Evolutionary conservation across 495 filamentous ascomycete species (phyloP).

Genomic region (Trichoderma gamsii): DNA sequence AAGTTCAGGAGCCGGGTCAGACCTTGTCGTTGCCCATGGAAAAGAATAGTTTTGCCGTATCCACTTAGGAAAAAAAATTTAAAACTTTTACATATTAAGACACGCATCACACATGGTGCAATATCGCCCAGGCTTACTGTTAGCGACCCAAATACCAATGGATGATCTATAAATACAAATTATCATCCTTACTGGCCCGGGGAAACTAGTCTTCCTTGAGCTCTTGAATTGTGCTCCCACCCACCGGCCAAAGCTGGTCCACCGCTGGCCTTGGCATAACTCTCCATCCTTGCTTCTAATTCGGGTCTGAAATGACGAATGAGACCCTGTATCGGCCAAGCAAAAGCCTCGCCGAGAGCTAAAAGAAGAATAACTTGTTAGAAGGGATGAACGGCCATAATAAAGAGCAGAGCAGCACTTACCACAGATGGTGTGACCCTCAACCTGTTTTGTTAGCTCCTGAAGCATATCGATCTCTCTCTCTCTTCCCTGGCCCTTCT

Average conservation of each 20-base stretch:
- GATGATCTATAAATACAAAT: background rate
- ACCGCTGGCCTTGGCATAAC: constrained; percentile 62
- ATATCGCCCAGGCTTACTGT: background rate
- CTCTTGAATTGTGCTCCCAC: constrained; percentile 69
- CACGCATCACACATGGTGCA: background rate
- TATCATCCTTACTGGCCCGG: constrained; percentile 66
- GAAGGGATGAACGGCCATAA: background rate
- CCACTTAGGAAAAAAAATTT: background rate
- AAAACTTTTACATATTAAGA: background rate
- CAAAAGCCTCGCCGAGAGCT: constrained; percentile 93
- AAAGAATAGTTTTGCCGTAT: background rate
- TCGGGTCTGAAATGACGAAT: constrained; percentile 97
- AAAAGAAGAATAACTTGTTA: constrained; percentile 14
- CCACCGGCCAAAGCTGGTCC: constrained; percentile 76
- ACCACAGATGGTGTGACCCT: constrained; percentile 97
- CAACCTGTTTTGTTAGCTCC: constrained; percentile 97
- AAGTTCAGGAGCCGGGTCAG: constrained; percentile 9
- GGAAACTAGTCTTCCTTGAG: constrained; percentile 76
- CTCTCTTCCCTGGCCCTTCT: constrained; percentile 78
- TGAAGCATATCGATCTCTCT: constrained; percentile 99
- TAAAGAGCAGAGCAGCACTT: constrained; percentile 27
- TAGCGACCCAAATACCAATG: background rate
- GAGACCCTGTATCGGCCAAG: constrained; percentile 95
- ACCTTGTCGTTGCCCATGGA: background rate
- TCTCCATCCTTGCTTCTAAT: constrained; percentile 78